These are phyloP conservation scores for Metschnikowia colocasiae DNA, from an alignment of 805 yeast species.

Conservation along the genomic window DNA sequence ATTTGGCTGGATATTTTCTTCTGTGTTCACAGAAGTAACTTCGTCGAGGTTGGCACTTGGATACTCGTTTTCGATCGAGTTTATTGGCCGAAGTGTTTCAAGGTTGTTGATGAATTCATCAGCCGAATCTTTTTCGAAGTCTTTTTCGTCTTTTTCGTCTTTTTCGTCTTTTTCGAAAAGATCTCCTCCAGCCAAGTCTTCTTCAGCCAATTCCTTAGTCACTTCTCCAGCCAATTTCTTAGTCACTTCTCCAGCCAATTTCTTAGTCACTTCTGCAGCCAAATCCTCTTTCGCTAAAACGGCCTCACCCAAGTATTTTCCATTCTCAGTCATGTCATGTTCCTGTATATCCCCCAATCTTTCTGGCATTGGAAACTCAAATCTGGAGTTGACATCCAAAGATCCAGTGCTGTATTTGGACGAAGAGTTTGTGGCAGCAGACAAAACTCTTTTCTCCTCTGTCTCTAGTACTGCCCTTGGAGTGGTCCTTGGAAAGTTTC, in stretches of 20 bases:
- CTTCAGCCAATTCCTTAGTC: not conserved
- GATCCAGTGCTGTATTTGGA: conserved; percentile 12
- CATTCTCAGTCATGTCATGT: not conserved
- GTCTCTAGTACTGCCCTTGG: not conserved
- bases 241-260: no score
- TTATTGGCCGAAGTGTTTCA: conserved; percentile 1
- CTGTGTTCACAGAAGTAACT: not conserved
- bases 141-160: no score
- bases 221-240: no score
- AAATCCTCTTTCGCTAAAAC: no score
- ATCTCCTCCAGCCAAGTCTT: not conserved
- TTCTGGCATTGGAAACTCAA: conserved; percentile 10
- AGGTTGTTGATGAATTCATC: not conserved
- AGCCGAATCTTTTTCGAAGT: not conserved
- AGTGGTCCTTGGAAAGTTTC: not conserved
- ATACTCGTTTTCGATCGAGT: not conserved
- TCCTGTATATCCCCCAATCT: conserved; percentile 1
- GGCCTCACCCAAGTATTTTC: no score
- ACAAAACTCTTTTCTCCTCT: not conserved
- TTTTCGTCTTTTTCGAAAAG: no score
- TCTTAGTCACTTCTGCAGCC: no score
- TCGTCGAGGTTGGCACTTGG: conserved; percentile 1
- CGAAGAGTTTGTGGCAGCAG: conserved; percentile 8
- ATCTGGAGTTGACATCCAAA: conserved; percentile 10
- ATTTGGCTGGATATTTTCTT: not conserved